phyloP scores from a whole-genome alignment of 352 stramenopile genomes.

The Phytophthora niederhauseri region DNA sequence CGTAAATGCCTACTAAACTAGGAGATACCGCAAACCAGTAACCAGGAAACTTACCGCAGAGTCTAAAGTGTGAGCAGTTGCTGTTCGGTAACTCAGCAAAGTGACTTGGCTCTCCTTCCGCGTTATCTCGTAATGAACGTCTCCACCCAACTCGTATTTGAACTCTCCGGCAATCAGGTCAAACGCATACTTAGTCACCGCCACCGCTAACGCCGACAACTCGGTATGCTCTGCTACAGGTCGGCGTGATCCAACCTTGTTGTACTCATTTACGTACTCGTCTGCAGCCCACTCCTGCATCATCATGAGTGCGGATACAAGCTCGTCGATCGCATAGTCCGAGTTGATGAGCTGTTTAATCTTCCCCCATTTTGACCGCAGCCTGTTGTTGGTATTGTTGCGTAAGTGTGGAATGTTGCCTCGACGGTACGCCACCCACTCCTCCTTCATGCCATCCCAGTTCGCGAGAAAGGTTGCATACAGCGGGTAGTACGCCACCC shows the following conservation, averaged over 20 bases:
- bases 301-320: not conserved
- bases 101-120: not conserved
- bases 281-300: not conserved
- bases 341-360: not conserved
- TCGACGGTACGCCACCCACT: not conserved
- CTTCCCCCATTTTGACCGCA: not conserved
- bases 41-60: not conserved
- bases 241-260: not conserved
- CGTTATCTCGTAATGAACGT: not conserved
- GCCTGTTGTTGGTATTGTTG: not conserved
- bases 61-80: not conserved
- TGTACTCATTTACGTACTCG: not conserved
- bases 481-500: no score
- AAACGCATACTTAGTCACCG: not conserved
- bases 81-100: not conserved
- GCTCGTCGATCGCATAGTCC: not conserved
- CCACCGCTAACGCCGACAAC: not conserved
- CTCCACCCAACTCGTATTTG: not conserved
- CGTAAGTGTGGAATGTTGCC: not conserved
- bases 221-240: not conserved
- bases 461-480: not conserved
- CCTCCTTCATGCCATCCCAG: not conserved
- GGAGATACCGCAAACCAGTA: not conserved
- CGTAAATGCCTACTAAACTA: no score
- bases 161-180: not conserved